A percentile compares a stretch with the other conserved stretches of the same genome.
Evolutionary conservation across 1,284 basidiomycete genomes (phyloP).

Genomic region (Mixia osmundae): DNA sequence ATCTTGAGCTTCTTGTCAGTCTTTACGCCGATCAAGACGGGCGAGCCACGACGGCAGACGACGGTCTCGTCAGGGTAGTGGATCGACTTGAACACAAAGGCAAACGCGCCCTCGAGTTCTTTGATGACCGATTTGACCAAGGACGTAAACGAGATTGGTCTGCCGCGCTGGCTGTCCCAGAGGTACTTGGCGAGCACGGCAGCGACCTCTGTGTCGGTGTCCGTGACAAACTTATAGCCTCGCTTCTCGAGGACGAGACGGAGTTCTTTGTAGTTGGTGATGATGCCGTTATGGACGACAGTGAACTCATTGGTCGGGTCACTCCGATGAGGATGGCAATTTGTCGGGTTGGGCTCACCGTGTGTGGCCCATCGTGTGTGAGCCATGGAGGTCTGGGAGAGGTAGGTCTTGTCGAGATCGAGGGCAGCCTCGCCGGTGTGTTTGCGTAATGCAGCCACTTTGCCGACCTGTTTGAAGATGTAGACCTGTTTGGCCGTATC

Average conservation of each 20-base stretch:
- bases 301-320: constrained; percentile 65
- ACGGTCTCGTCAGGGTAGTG: constrained; percentile 96
- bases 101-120: constrained; percentile 97
- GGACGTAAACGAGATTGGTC: constrained; percentile 68
- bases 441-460: constrained; percentile 82
- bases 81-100: constrained; percentile 96
- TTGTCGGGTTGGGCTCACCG: constrained; percentile 56
- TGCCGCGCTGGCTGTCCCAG: constrained; percentile 77
- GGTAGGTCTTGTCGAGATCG: constrained; percentile 57
- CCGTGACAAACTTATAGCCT: constrained; percentile 80
- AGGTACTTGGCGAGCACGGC: constrained; percentile 92
- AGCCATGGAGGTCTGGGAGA: constrained; percentile 85
- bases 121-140: constrained; percentile 90
- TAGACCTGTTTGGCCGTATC: constrained; percentile 51
- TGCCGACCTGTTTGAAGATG: constrained; percentile 97
- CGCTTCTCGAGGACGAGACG: constrained; percentile 84
- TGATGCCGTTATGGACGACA: constrained; percentile 97
- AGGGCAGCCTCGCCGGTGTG: constrained; percentile 54
- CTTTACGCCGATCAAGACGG: constrained; percentile 94
- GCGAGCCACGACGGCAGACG: constrained; percentile 86
- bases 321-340: constrained; percentile 89
- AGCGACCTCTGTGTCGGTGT: constrained; percentile 95
- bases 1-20: constrained; percentile 99
- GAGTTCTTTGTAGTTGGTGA: constrained; percentile 57
- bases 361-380: constrained; percentile 99